Evolutionary conservation across 2,329 filamentous ascomycete species (phyloP).

Genomic region (Colletotrichum filicis): DNA sequence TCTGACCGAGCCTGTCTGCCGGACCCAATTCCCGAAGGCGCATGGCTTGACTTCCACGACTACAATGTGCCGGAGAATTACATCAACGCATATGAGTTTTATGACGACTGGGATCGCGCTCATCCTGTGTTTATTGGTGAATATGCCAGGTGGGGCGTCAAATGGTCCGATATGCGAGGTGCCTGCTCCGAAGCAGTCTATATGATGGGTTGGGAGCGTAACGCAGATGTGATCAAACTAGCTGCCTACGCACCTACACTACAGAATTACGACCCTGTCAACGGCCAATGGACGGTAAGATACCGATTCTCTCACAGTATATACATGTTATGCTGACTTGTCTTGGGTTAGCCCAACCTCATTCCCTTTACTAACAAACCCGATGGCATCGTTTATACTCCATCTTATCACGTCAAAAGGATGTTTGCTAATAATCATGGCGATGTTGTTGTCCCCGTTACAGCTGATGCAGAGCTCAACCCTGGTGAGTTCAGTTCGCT

Average conservation of each 20-base stretch:
- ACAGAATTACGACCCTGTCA: neutral
- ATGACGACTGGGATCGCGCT: conserved; percentile 6
- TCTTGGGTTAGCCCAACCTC: neutral
- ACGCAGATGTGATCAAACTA: conserved; percentile 2
- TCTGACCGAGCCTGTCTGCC: conserved; percentile 6
- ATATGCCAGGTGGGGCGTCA: conserved; percentile 8
- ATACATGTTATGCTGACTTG: too few species aligned
- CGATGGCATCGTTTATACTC: conserved; percentile 3
- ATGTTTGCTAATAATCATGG: conserved; percentile 3
- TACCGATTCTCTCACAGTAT: too few species aligned
- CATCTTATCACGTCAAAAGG: conserved; percentile 1
- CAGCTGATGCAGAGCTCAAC: too few species aligned
- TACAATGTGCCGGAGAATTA: conserved; percentile 10
- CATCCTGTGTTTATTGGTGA: neutral
- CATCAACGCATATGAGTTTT: neutral
- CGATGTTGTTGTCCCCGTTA: too few species aligned
- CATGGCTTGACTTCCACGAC: conserved; percentile 8
- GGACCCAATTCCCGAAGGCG: neutral
- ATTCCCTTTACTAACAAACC: conserved; percentile 3
- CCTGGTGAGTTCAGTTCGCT: too few species aligned
- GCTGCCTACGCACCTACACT: conserved; percentile 1
- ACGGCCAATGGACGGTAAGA: neutral
- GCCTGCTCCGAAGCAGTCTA: conserved; percentile 2
- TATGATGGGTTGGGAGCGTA: conserved; percentile 10
- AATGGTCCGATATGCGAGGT: neutral